Conservation (phyloP, 495 filamentous ascomycete species). For the Apodospora peruviana region DNA sequence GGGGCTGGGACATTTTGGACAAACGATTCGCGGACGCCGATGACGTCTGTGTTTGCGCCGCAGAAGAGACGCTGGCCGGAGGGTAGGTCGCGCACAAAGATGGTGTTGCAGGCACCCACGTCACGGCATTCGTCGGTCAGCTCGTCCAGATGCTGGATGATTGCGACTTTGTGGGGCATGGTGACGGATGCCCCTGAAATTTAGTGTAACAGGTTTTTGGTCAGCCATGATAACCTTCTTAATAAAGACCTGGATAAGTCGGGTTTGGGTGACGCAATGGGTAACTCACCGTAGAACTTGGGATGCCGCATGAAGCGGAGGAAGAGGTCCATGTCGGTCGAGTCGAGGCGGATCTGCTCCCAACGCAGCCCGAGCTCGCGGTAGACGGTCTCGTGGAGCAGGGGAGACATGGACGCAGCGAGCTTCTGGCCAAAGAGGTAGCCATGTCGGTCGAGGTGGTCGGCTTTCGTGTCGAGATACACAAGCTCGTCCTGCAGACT, state of each 20-base stretch:
- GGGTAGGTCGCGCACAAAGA: conserved; percentile 51
- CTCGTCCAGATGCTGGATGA: conserved; percentile 62
- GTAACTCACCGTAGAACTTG: conserved; percentile 21
- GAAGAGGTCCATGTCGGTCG: conserved; percentile 40
- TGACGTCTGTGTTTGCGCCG: conserved; percentile 72
- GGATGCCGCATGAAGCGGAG: conserved; percentile 26
- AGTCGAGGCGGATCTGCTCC: conserved; percentile 54
- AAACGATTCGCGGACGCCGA: conserved; percentile 66
- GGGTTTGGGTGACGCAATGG: no score
- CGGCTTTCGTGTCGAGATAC: conserved; percentile 11
- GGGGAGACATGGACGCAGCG: conserved; percentile 64
- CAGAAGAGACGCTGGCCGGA: conserved; percentile 43
- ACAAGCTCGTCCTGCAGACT: conserved; percentile 2
- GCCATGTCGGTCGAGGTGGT: conserved; percentile 40
- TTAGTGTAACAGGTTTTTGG: no score
- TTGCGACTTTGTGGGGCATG: conserved; percentile 70
- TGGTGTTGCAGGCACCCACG: conserved; percentile 69
- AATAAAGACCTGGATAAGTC: no score
- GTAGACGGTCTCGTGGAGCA: conserved; percentile 64
- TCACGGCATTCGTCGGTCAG: conserved; percentile 61
- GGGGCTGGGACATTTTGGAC: conserved; percentile 46
- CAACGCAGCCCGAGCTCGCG: conserved; percentile 52
- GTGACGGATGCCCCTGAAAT: conserved; percentile 64
- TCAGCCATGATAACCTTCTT: no score
- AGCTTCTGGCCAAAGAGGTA: conserved; percentile 52